These are phyloP conservation scores for Ustilago cynodontis DNA, from an alignment of 1,284 basidiomycete genomes.

Conservation along the genomic window DNA sequence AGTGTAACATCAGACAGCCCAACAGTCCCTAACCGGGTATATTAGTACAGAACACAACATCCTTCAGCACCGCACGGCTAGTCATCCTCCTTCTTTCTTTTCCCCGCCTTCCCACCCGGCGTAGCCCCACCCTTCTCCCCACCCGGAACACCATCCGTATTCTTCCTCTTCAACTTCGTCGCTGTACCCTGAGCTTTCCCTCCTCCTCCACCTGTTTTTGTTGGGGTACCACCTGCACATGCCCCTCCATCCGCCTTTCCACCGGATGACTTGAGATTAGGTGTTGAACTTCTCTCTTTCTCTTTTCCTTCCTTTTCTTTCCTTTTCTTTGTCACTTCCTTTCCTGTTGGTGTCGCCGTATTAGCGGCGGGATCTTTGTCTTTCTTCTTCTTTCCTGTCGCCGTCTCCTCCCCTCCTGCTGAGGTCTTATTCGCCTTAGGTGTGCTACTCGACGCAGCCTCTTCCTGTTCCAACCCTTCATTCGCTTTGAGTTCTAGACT, in stretches of 20 bases:
- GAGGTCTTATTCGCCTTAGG: conserved; percentile 19
- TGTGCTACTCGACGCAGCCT: conserved; percentile 25
- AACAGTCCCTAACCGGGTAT: too few relatives aligned
- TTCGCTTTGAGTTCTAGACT: conserved; percentile 63
- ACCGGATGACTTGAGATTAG: conserved; percentile 12
- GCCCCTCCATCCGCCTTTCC: conserved; percentile 16
- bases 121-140: conserved; percentile 4
- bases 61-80: background rate
- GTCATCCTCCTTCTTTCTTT: conserved; percentile 54
- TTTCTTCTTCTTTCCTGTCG: conserved; percentile 23
- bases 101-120: conserved; percentile 25
- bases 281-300: conserved; percentile 31
- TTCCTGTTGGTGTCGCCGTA: background rate
- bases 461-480: conserved; percentile 35
- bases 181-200: conserved; percentile 9
- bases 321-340: conserved; percentile 23
- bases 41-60: too few relatives aligned
- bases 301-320: conserved; percentile 25
- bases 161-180: conserved; percentile 47
- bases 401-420: background rate
- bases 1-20: too few relatives aligned
- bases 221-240: conserved; percentile 15
- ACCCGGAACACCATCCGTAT: conserved; percentile 11
- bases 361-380: conserved; percentile 13
- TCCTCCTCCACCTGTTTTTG: conserved; percentile 8